Base-by-base conservation (phyloP, 768 basidiomycete species). In the Polyporus arcularius region DNA sequence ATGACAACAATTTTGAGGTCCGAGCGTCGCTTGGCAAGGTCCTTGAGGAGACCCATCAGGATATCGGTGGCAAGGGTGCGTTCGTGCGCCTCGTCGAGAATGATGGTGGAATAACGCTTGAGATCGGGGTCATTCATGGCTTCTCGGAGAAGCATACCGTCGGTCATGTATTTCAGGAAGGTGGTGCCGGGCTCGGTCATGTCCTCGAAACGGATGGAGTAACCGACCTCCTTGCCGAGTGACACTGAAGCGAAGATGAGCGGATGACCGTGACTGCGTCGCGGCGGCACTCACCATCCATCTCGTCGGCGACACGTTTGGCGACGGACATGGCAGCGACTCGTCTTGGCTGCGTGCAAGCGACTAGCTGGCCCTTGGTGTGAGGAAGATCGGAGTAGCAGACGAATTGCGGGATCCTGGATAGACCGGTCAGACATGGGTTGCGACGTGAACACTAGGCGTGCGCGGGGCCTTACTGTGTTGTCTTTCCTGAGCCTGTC, bases 151-250 rank as follows among this genome's bases (percentile, higher is more conserved):
- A 94, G 87, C 95, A 98, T 97, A 84, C 96, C 97, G 68, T 99
- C 97, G 15, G 97, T 99, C 96, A 98, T 97, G 79, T 99, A 98
- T 73, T 97, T 98, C 64, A 99, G 81, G 76, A 99, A 97, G 0
- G 97, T 98, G 35, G 89, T 90, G 0, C 92, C 90, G 0, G 85
- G 79, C 66, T 92, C 84, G 45, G 96, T 90, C 92, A 94, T 90
- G 72, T 98, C 97, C 74, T 99, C 96, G 73, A 98, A 99, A 73
- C 96, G 93, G 69, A 98, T 98, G 4, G 93, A 94, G 75, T 99
- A 99, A 57, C 96, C 96, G 63, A 98, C 96, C 64, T 98, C 89
- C 68, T 92, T 88, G 35, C 96, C 96, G 1, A 99, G 87, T 73
- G 87, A 82, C 4, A 99, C 95, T 95, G 28, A 69, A 41, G 65